Evolutionary conservation across 169 alveolate species (phyloP), one percentile per base, ranked within the genome.

Genomic region (Cryptosporidium parvum): DNA sequence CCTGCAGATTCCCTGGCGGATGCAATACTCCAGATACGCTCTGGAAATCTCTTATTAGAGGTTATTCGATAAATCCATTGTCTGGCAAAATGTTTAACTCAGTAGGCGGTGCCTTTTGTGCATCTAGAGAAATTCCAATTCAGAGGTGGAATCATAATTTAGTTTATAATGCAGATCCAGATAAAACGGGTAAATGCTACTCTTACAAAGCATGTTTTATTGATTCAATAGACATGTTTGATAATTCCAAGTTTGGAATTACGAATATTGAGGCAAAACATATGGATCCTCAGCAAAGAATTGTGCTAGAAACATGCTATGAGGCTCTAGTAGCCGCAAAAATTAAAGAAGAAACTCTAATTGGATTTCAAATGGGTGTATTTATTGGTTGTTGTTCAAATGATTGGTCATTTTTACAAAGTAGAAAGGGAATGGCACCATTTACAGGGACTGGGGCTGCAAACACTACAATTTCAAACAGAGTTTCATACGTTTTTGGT

Each of bases 201-300:
- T 86, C 93, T 31, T 84, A 94, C 3, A 95, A 94, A 35, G 95
- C 94, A 21, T 95, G 95, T 33, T 94, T 94, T 44, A 85, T 94
- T 35, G 95, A 92, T 37, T 73, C 75, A 26, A 95, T 93, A 6
- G 95, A 94, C 69, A 59, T 80, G 48, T 94, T 94, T 68, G 95
- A 91, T 59, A 94, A 94, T 29, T 72, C 95, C 2, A 89, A 75
- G 84, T 93, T 92, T 73, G 62, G 85, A 23, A 91, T 92, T 35
- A 59, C 93, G 2, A 86, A 92, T 52, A 85, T 93, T 18, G 93
- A 92, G 71, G 96, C 96, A n/a, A 91, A 80, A 33, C 71, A 94
- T 10, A 94, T 94, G 96, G 96, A 94, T 58, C 96, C 96, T 0
- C 96, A 93, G 65, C 96, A 94, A 85, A 85, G 96, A 42, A 89